phyloP scores from a whole-genome alignment of 495 filamentous ascomycete genomes.

The Talaromyces ruber region DNA sequence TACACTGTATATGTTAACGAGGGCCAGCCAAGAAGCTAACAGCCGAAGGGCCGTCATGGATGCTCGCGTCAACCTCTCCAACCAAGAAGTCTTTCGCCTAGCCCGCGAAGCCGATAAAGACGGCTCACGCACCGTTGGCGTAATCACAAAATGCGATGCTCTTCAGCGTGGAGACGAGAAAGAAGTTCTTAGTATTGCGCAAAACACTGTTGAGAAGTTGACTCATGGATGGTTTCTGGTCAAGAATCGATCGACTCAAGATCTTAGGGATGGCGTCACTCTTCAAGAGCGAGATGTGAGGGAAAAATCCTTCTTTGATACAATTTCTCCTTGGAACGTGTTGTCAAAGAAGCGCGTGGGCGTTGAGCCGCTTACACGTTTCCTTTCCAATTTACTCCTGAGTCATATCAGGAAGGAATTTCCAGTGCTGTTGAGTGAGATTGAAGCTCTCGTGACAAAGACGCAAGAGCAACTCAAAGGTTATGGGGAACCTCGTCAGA shows the following conservation, averaged over 20 bases:
- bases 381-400: constrained; percentile 15
- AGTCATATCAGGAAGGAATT: constrained; percentile 22
- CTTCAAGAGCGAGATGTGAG: constrained; percentile 17
- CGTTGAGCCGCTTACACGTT: constrained; percentile 12
- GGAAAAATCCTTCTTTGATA: constrained; percentile 30
- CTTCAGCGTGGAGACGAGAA: constrained; percentile 30
- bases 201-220: constrained; percentile 23
- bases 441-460: constrained; percentile 22
- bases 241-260: constrained; percentile 37
- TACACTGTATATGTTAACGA: neutral
- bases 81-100: constrained; percentile 22
- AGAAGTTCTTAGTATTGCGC: constrained; percentile 19
- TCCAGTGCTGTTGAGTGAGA: constrained; percentile 21
- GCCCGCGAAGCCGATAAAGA: constrained; percentile 35
- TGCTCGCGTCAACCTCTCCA: constrained; percentile 16
- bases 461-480: constrained; percentile 2
- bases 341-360: constrained; percentile 23
- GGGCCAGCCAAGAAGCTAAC: neutral
- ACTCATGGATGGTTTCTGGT: constrained; percentile 46
- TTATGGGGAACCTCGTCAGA: neutral
- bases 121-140: constrained; percentile 43
- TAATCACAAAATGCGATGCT: constrained; percentile 25
- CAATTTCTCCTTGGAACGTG: constrained; percentile 24
- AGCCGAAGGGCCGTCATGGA: constrained; percentile 17
- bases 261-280: constrained; percentile 21